These are phyloP conservation scores for Elasticomyces elasticus DNA, from an alignment of 495 filamentous ascomycete species.

Conservation along the genomic window DNA sequence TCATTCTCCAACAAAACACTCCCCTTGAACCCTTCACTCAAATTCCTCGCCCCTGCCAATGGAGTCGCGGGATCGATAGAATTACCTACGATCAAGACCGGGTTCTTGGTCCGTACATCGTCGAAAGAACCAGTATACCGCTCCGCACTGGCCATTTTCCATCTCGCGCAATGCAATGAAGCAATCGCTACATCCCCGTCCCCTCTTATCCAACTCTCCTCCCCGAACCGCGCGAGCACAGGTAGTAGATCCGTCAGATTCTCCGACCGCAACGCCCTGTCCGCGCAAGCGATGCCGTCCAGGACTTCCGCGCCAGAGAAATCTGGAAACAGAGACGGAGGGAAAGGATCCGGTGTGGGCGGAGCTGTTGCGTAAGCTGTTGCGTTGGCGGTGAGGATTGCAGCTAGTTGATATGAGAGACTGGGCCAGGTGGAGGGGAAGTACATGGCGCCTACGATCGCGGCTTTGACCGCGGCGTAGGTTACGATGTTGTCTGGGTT, in stretches of 20 bases:
- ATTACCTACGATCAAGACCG: slow-evolving; percentile 38
- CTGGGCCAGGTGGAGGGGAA: background rate
- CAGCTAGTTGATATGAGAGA: background rate
- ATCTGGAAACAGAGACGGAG: background rate
- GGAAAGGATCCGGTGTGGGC: background rate
- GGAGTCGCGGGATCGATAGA: slow-evolving; percentile 38
- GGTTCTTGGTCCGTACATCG: slow-evolving; percentile 37
- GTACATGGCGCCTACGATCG: background rate
- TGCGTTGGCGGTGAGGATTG: background rate
- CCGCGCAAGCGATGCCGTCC: background rate
- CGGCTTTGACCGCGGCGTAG: background rate
- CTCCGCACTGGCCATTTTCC: slow-evolving; percentile 38
- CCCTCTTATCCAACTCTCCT: background rate
- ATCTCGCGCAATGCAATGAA: slow-evolving; percentile 30
- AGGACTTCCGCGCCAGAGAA: background rate
- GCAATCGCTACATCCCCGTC: background rate
- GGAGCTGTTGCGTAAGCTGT: too few species aligned
- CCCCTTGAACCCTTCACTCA: slow-evolving; percentile 27
- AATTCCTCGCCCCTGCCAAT: slow-evolving; percentile 39
- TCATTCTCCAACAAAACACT: background rate
- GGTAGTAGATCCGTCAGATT: background rate
- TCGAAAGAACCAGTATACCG: slow-evolving; percentile 34
- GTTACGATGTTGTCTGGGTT: background rate
- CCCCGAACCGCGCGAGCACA: background rate
- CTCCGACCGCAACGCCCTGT: background rate